Evolutionary conservation across 2,329 filamentous ascomycete species (phyloP).

Genomic region (Cryphonectria radicalis): DNA sequence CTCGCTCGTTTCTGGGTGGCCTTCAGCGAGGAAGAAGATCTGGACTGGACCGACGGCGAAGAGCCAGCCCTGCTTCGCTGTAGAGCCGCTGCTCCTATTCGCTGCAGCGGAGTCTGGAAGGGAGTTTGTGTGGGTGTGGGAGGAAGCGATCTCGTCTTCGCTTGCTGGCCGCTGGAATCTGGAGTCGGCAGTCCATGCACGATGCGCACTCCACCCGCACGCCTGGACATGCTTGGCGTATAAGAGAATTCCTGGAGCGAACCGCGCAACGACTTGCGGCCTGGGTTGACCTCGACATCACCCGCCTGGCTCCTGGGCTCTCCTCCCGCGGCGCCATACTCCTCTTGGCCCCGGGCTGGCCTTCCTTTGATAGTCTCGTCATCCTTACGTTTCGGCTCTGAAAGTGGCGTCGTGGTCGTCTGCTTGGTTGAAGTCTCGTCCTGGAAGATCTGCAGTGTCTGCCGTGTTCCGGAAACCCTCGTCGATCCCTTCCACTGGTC

Average conservation of each 20-base stretch:
- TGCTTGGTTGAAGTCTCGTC: slow-evolving; percentile 31
- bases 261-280: slow-evolving; percentile 34
- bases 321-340: slow-evolving; percentile 21
- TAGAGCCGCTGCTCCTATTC: slow-evolving; percentile 54
- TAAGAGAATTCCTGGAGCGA: slow-evolving; percentile 37
- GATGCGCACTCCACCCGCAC: slow-evolving; percentile 36
- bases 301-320: neutral
- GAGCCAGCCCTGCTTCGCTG: slow-evolving; percentile 36
- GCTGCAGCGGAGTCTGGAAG: slow-evolving; percentile 54
- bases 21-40: slow-evolving; percentile 30
- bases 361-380: slow-evolving; percentile 19
- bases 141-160: slow-evolving; percentile 23
- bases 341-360: slow-evolving; percentile 31
- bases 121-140: slow-evolving; percentile 27
- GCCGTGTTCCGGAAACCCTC: slow-evolving; percentile 44
- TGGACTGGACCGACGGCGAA: slow-evolving; percentile 34
- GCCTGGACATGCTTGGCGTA: slow-evolving; percentile 30
- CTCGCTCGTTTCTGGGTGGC: slow-evolving; percentile 32
- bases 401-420: neutral
- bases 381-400: slow-evolving; percentile 12
- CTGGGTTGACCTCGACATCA: slow-evolving; percentile 2
- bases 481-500: slow-evolving; percentile 48
- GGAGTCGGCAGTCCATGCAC: slow-evolving; percentile 48
- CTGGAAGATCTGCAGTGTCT: slow-evolving; percentile 52
- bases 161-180: slow-evolving; percentile 36